Evolutionary conservation across 371 early-diverging fungal species (phyloP).

Genomic region (Nematocida minor): DNA sequence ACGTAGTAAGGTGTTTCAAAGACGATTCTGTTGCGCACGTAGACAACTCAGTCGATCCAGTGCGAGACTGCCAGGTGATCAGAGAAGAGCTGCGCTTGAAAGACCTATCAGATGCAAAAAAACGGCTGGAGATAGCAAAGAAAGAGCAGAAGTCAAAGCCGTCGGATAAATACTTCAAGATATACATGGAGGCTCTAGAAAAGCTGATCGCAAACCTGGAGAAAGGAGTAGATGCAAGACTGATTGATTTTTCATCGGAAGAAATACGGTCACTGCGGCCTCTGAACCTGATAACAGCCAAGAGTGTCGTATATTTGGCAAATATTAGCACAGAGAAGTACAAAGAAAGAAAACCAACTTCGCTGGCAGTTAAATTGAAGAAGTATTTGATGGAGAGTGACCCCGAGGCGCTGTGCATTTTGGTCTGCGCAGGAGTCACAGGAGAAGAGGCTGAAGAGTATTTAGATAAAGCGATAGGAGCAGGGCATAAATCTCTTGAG

Average conservation of each 20-base stretch:
- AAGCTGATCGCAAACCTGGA: constrained; percentile 72
- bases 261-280: constrained; percentile 78
- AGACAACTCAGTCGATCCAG: constrained; percentile 83
- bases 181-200: constrained; percentile 65
- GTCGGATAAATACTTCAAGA: constrained; percentile 59
- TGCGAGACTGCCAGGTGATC: constrained; percentile 86
- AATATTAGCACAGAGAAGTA: constrained; percentile 83
- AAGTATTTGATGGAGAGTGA: constrained; percentile 55
- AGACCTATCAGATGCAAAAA: constrained; percentile 78
- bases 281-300: constrained; percentile 83
- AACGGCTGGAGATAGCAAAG: constrained; percentile 55
- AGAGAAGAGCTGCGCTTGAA: constrained; percentile 85
- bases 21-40: constrained; percentile 85
- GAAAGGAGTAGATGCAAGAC: constrained; percentile 75
- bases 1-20: constrained; percentile 84
- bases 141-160: constrained; percentile 56
- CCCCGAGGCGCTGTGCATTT: constrained; percentile 55
- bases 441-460: constrained; percentile 70
- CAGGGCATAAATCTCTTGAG: constrained; percentile 79
- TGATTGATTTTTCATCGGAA: constrained; percentile 72
- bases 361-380: constrained; percentile 71
- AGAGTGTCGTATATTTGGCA: constrained; percentile 88
- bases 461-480: constrained; percentile 73
- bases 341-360: constrained; percentile 67
- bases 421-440: constrained; percentile 36